These are phyloP conservation scores for Noccaea bulbosa DNA, from an alignment of 345 rosid species.

Conservation along the genomic window DNA sequence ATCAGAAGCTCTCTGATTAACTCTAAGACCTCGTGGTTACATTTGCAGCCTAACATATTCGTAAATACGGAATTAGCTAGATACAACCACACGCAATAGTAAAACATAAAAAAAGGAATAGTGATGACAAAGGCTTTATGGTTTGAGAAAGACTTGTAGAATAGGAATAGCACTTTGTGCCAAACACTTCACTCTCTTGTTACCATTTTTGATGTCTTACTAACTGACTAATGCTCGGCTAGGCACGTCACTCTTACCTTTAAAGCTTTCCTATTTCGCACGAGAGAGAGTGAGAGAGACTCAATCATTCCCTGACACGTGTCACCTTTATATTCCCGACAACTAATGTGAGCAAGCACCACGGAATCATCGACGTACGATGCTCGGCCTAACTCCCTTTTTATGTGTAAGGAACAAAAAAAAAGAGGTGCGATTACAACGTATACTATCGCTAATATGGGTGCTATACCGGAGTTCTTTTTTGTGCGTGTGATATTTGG, in stretches of 20 bases:
- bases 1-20: not conserved
- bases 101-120: slow-evolving; percentile 18
- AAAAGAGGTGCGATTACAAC: not conserved
- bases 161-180: slow-evolving; percentile 31
- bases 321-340: slow-evolving; percentile 22
- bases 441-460: not conserved
- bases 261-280: slow-evolving; percentile 34
- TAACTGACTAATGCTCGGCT: slow-evolving; percentile 31
- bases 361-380: slow-evolving; percentile 32
- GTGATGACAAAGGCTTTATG: slow-evolving; percentile 20
- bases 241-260: slow-evolving; percentile 29
- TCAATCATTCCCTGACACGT: slow-evolving; percentile 32
- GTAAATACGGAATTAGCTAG: not conserved
- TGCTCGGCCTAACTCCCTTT: slow-evolving; percentile 17
- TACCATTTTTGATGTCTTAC: slow-evolving; percentile 27
- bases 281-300: not conserved
- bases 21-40: slow-evolving; percentile 5
- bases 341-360: slow-evolving; percentile 28
- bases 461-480: not conserved
- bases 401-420: not conserved
- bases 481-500: not conserved
- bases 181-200: slow-evolving; percentile 36
- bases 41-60: slow-evolving; percentile 6
- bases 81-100: slow-evolving; percentile 23
- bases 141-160: slow-evolving; percentile 32